Base-by-base conservation (phyloP, 176 grass and related monocot species). In the Metroxylon sagu region DNA sequence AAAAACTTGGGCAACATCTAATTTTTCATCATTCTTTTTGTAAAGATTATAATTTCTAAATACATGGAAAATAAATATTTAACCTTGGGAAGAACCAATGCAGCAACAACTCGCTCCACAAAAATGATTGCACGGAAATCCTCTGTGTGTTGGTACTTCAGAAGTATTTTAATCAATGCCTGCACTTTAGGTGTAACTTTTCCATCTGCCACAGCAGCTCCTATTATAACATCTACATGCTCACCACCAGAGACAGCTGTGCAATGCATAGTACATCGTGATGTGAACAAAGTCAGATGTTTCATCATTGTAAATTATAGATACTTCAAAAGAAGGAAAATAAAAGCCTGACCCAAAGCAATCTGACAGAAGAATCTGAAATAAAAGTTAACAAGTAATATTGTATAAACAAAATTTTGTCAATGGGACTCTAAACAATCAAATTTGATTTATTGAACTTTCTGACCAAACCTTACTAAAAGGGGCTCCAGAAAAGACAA, bases 11-110 rank as follows among this genome's bases (percentile, higher is more conserved):
- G 29, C 30, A n/a, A 21, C 35, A 55, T 74, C 18, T 18, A 65
- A 64, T 31, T 16, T 52, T 31, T 29, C 10, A 65, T 57, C 19
- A 56, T 17, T 77, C 49, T 29, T 2, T 43, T 43, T 43, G 35
- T 43, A 14, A 43, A 43, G 35, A 43, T 43, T 28, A 31, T 52
- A 60, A 23, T 23, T 23, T 23, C 21, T 4, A 67, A 28, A 49
- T 30, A 21, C 18, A 48, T 73, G 43, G 74, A 64, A 7, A 48
- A 73, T 62, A 50, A 63, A 43, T 30, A 19, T 54, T 50, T 80
- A n/a, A 97, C 93, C 93, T 97, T 97, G 54, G 93, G 93, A 72
- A 97, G 87, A 65, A 97, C 87, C 72, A 97, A 85, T 26, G 93
- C 93, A 28, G 93, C 79, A 60, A 97, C 93, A 76, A 97, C 93